These are phyloP conservation scores for Protomyces arabidopsidicola DNA, from an alignment of 1,139 yeast genomes.

Conservation along the genomic window DNA sequence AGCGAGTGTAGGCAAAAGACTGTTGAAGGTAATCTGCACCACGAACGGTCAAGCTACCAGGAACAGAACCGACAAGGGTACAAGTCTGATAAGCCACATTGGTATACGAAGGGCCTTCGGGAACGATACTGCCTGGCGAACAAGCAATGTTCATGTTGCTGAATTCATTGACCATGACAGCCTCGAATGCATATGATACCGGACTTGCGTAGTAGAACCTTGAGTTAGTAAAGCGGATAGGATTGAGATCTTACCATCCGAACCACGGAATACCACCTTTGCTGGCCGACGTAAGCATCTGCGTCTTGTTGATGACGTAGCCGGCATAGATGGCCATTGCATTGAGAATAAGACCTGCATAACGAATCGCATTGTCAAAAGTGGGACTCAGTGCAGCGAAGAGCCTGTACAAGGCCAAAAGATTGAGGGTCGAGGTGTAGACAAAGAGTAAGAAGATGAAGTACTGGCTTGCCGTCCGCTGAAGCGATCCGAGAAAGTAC, in stretches of 20 bases:
- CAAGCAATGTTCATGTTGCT: constrained; percentile 47
- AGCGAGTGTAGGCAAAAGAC: constrained; percentile 49
- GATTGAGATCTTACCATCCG: constrained; percentile 47
- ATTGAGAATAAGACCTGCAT: constrained; percentile 59
- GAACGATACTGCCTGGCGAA: constrained; percentile 43
- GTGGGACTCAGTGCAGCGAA: constrained; percentile 61
- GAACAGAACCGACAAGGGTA: constrained; percentile 55
- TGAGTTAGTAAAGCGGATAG: too few species aligned
- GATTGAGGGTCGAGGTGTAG: constrained; percentile 52
- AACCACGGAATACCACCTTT: constrained; percentile 52
- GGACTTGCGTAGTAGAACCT: constrained; percentile 64
- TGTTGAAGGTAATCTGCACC: constrained; percentile 57
- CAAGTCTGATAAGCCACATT: constrained; percentile 51
- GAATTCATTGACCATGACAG: constrained; percentile 61
- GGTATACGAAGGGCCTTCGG: constrained; percentile 50
- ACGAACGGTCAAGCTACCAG: constrained; percentile 52
- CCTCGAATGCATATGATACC: constrained; percentile 53
- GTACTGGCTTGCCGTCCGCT: constrained; percentile 64
- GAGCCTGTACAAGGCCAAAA: constrained; percentile 69
- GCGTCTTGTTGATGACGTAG: constrained; percentile 51
- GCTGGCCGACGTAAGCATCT: constrained; percentile 42
- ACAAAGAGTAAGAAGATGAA: constrained; percentile 60
- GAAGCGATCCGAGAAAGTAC: constrained; percentile 65
- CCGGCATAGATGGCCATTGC: constrained; percentile 65
- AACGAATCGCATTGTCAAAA: constrained; percentile 65